Conservation (phyloP, 2,329 filamentous ascomycete genomes). For the Byssothecium circinans region DNA sequence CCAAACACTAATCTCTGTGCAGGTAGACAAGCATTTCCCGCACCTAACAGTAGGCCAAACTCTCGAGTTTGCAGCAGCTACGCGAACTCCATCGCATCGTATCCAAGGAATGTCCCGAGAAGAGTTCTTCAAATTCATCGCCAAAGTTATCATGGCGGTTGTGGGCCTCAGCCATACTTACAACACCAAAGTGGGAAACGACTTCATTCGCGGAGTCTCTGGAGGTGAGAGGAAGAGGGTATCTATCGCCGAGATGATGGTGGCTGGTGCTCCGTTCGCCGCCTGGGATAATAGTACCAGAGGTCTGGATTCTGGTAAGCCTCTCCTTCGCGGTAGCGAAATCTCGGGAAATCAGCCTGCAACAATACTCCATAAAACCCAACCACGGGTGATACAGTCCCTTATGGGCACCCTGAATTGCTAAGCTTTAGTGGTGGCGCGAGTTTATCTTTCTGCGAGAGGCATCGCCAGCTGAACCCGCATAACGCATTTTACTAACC, state of each 20-base stretch:
- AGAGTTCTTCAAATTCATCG: conserved; percentile 51
- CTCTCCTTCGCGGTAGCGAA: no score
- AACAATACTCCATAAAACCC: no score
- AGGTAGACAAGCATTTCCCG: conserved; percentile 57
- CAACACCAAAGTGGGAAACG: conserved; percentile 59
- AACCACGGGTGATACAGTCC: no score
- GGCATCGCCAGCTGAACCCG: no score
- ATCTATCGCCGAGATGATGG: conserved; percentile 58
- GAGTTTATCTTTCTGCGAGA: no score
- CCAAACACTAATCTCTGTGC: not conserved
- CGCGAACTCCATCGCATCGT: conserved; percentile 52
- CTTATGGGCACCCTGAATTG: no score
- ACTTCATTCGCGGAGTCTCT: conserved; percentile 63
- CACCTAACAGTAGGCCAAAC: conserved; percentile 59
- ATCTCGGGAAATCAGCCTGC: no score
- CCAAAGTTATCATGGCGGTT: conserved; percentile 56
- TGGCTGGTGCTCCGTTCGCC: conserved; percentile 44
- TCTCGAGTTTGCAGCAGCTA: conserved; percentile 57
- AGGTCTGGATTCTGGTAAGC: conserved; percentile 43
- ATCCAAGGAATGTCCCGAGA: conserved; percentile 42
- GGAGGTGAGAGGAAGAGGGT: conserved; percentile 66
- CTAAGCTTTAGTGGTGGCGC: no score
- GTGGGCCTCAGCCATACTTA: conserved; percentile 59
- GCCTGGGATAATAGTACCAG: conserved; percentile 52
- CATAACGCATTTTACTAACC: not conserved